Evolutionary conservation across 495 filamentous ascomycete species (phyloP).

Genomic region (Geopyxis carbonaria): DNA sequence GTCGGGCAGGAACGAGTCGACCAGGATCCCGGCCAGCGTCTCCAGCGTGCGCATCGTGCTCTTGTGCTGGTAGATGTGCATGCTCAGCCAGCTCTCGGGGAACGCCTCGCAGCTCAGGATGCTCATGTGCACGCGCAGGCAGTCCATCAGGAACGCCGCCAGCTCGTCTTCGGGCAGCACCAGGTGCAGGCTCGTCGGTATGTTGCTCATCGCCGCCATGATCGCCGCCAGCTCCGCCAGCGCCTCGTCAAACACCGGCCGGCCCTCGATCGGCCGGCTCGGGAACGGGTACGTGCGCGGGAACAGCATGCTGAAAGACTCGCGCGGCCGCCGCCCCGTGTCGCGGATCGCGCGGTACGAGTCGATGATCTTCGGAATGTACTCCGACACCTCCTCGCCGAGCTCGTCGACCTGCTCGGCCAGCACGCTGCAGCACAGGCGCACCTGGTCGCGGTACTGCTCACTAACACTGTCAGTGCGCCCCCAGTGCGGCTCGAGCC

Average conservation of each 20-base stretch:
- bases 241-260: slow-evolving; percentile 62
- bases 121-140: slow-evolving; percentile 68
- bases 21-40: slow-evolving; percentile 56
- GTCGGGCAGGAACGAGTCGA: slow-evolving; percentile 61
- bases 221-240: slow-evolving; percentile 79
- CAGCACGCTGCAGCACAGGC: slow-evolving; percentile 77
- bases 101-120: slow-evolving; percentile 83
- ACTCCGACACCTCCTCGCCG: slow-evolving; percentile 64
- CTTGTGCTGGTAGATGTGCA: slow-evolving; percentile 89
- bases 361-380: slow-evolving; percentile 77
- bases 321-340: slow-evolving; percentile 35
- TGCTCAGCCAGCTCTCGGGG: slow-evolving; percentile 73
- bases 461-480: slow-evolving; percentile 50
- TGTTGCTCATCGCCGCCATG: slow-evolving; percentile 60
- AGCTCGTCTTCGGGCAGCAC: slow-evolving; percentile 61
- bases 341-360: slow-evolving; percentile 67
- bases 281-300: slow-evolving; percentile 84
- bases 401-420: slow-evolving; percentile 63
- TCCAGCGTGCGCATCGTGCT: slow-evolving; percentile 80
- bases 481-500: slow-evolving; percentile 93
- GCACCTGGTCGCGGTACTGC: slow-evolving; percentile 85
- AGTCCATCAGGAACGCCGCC: slow-evolving; percentile 52
- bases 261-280: slow-evolving; percentile 43
- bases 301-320: slow-evolving; percentile 68
- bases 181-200: slow-evolving; percentile 47